Evolutionary conservation across 2,329 filamentous ascomycete species (phyloP), one percentile per base, ranked within the genome.

Genomic region (Trichoderma harzianum): DNA sequence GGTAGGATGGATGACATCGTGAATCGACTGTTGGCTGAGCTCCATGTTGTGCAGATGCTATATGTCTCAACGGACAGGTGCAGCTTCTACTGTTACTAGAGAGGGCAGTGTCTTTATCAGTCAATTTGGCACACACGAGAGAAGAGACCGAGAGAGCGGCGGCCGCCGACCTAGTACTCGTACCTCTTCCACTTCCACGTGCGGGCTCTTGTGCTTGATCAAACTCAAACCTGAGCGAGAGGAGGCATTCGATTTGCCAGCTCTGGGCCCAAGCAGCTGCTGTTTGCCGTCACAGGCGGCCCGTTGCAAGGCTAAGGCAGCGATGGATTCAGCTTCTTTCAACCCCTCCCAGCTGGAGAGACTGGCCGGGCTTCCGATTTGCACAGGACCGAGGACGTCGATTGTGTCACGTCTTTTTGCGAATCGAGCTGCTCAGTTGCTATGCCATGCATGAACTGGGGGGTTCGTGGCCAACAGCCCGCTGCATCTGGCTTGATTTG

Each of bases 1-100:
- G 24, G 88, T 89, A 34, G 88, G 87, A 76, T 90, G 88, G 71
- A 89, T 84, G 71, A 88, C 85, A 78, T 87, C 83, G 77, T 87
- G 84, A 69, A 90, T 87, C 28, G 85, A 82, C 72, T 83, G 79
- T 70, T 84, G 82, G 74, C 82, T 87, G 68, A 90, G 80, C 70
- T 89, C 86, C 88, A 90, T 90, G 64, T 51, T 62, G 67, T 21
- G 18, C 28, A 51, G 21, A 14, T 53, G 26, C 14, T 36, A 28
- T 73, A 76, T 75, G 69, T 63, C 55, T 69, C 55, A 64, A 67
- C 58, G 30, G 34, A 28, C 43, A 57, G 26, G 57, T 60, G 21
- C 34, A 26, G 34, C 32, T 16, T 21, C 62, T 53, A 58, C 24
- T 10, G 26, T 34, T 70, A n/a, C 57, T 34, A 21, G 57, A 57